These are phyloP conservation scores for Basidioascus undulatus DNA, from an alignment of 768 basidiomycete genomes.

Conservation along the genomic window DNA sequence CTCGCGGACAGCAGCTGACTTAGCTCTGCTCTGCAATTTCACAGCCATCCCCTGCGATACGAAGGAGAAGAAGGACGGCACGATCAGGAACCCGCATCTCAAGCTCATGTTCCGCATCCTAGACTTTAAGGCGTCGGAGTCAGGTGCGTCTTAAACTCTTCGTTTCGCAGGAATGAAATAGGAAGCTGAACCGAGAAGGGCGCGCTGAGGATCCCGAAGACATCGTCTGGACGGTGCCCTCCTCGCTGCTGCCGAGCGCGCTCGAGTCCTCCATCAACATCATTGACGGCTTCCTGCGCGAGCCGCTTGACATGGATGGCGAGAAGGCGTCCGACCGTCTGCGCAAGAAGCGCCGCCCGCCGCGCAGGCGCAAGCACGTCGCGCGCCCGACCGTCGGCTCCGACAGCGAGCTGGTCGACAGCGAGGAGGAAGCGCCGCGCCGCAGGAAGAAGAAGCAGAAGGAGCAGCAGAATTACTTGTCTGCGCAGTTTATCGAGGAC, in stretches of 20 bases:
- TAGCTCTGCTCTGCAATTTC: background rate
- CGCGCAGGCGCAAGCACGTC: constrained; percentile 23
- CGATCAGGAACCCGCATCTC: constrained; percentile 49
- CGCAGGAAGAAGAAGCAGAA: constrained; percentile 30
- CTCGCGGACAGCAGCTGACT: background rate
- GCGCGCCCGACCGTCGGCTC: constrained; percentile 23
- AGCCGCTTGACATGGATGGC: constrained; percentile 56
- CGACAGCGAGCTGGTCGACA: constrained; percentile 23
- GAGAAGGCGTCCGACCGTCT: constrained; percentile 51
- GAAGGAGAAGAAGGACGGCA: constrained; percentile 52
- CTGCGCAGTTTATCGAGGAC: constrained; percentile 75
- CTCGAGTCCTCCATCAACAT: constrained; percentile 44
- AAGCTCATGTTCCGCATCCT: constrained; percentile 65
- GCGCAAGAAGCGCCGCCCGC: constrained; percentile 32
- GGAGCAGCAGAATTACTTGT: constrained; percentile 56
- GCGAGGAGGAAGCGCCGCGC: constrained; percentile 18
- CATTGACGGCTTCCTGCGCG: constrained; percentile 58
- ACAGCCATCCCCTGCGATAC: constrained; percentile 51
- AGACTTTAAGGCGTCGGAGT: constrained; percentile 39
- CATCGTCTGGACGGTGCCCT: constrained; percentile 49
- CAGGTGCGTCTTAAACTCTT: constrained; percentile 28
- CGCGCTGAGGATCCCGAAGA: constrained; percentile 4
- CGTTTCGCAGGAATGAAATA: constrained; percentile 15
- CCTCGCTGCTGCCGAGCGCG: constrained; percentile 37
- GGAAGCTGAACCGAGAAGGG: background rate